These are phyloP conservation scores for Rhizophagus prolifer DNA, from an alignment of 192 early-diverging fungal species.

Conservation along the genomic window DNA sequence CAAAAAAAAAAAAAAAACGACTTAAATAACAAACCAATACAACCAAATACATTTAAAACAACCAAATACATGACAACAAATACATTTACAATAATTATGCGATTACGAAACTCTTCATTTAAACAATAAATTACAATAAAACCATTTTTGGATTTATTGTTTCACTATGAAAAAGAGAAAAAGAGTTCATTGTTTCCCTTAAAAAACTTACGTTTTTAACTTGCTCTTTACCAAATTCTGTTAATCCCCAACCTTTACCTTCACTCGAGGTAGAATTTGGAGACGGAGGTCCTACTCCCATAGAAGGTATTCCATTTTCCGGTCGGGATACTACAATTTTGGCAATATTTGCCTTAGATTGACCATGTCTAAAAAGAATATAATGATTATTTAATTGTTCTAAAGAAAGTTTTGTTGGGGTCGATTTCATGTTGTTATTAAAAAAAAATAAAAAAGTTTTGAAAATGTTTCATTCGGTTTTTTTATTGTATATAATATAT, in stretches of 20 bases:
- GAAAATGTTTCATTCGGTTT: too few species aligned
- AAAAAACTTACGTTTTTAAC: constrained; percentile 35
- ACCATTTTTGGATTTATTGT: background rate
- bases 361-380: constrained; percentile 47
- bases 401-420: background rate
- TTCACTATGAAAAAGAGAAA: too few species aligned
- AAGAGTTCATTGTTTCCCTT: background rate
- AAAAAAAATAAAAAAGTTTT: too few species aligned
- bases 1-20: too few species aligned
- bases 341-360: constrained; percentile 46
- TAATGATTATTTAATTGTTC: constrained; percentile 39
- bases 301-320: constrained; percentile 43
- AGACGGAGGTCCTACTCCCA: constrained; percentile 37
- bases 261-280: background rate
- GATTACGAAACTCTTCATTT: too few species aligned
- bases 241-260: constrained; percentile 40
- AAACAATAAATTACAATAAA: background rate
- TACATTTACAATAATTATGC: too few species aligned
- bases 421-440: background rate
- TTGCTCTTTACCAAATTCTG: constrained; percentile 42
- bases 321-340: constrained; percentile 45
- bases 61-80: too few species aligned
- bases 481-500: too few species aligned
- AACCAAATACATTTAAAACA: too few species aligned
- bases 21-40: too few species aligned